These are phyloP conservation scores for Niebla homalea DNA, from an alignment of 495 filamentous ascomycete species.

Conservation along the genomic window DNA sequence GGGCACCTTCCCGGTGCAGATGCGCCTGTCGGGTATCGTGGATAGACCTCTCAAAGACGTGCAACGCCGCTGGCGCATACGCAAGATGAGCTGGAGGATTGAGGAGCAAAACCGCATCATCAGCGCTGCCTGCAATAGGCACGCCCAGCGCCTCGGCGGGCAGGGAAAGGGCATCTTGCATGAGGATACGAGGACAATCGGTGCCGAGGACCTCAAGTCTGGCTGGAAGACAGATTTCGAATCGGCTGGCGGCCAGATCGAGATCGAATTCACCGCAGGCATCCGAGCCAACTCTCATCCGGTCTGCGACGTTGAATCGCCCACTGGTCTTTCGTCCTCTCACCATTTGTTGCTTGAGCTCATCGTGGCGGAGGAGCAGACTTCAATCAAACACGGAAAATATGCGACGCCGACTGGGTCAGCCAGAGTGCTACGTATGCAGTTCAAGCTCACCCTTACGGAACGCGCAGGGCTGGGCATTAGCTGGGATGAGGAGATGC, in stretches of 20 bases:
- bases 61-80: conserved; percentile 71
- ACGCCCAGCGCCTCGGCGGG: conserved; percentile 57
- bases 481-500: conserved; percentile 93
- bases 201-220: conserved; percentile 55
- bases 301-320: conserved; percentile 66
- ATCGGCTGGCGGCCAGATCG: conserved; percentile 55
- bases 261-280: conserved; percentile 65
- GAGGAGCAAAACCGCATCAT: conserved; percentile 73
- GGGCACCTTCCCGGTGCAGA: conserved; percentile 62
- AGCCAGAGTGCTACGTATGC: conserved; percentile 84
- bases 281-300: conserved; percentile 49
- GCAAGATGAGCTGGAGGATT: conserved; percentile 83
- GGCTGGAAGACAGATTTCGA: conserved; percentile 98
- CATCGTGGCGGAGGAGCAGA: conserved; percentile 87
- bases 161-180: conserved; percentile 66
- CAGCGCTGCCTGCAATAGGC: conserved; percentile 68
- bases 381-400: conserved; percentile 51
- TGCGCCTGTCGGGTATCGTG: conserved; percentile 68
- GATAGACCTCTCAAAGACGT: conserved; percentile 41
- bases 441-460: conserved; percentile 70
- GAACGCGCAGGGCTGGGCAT: conserved; percentile 81
- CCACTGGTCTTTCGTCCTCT: conserved; percentile 63
- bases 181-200: conserved; percentile 63
- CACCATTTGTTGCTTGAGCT: conserved; percentile 86
- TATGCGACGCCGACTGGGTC: conserved; percentile 77